These are phyloP conservation scores for Trichoderma sp. DNA, from an alignment of 2,329 filamentous ascomycete species.

Conservation along the genomic window DNA sequence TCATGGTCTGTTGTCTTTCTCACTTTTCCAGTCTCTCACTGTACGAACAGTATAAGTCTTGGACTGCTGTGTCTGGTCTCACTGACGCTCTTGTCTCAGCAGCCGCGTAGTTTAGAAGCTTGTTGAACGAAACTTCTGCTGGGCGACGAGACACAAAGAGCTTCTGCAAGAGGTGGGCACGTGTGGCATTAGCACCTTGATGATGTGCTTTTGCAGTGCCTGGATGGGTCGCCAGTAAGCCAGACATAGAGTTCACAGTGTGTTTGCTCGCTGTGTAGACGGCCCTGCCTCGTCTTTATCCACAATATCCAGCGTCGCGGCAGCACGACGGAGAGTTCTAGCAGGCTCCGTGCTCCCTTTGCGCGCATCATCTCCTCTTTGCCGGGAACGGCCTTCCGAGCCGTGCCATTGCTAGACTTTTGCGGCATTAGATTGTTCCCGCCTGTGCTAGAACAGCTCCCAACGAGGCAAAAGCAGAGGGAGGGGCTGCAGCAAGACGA, in stretches of 20 bases:
- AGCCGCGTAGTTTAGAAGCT: neutral
- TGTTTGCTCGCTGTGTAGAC: neutral
- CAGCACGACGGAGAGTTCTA: conserved; percentile 1
- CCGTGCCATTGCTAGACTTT: conserved; percentile 16
- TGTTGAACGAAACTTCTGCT: neutral
- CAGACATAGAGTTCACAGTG: conserved; percentile 21
- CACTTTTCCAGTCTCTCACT: neutral
- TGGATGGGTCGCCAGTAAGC: neutral
- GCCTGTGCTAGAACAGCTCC: neutral
- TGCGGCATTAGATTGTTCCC: conserved; percentile 6
- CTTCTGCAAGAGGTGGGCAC: conserved; percentile 7
- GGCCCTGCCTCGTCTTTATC: neutral
- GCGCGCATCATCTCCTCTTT: neutral
- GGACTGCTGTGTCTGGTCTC: neutral
- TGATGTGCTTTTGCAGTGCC: conserved; percentile 16
- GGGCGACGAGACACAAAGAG: neutral
- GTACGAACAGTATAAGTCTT: neutral
- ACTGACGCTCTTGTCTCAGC: conserved; percentile 4
- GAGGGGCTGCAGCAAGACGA: conserved; percentile 5
- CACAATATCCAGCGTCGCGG: neutral
- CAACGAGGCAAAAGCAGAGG: conserved; percentile 5
- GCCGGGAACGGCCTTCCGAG: conserved; percentile 24
- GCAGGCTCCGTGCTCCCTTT: conserved; percentile 4
- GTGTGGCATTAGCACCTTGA: conserved; percentile 11
- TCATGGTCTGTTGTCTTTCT: neutral